A percentile compares a stretch with the other conserved stretches of the same genome.
Evolutionary conservation across 345 rosid species (phyloP).

Genomic region (Linum lewisii): DNA sequence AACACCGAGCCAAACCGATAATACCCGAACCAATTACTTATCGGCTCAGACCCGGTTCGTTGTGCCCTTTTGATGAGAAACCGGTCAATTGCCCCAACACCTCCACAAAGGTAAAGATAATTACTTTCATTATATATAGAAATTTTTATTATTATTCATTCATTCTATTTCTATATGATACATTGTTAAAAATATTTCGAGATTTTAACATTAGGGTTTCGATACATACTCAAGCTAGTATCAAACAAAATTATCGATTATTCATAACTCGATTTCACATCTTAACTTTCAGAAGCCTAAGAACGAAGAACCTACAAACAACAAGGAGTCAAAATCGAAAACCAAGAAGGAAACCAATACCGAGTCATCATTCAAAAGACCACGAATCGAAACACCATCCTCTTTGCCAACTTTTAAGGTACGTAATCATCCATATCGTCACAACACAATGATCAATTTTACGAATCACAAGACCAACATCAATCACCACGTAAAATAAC

Average conservation of each 20-base stretch:
- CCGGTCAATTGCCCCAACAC: conserved; percentile 15
- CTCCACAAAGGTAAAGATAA: conserved; percentile 9
- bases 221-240: too few relatives aligned
- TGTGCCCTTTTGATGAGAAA: conserved; percentile 26
- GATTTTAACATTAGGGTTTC: too few relatives aligned
- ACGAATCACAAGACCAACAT: too few relatives aligned
- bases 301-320: conserved; percentile 7
- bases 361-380: conserved; percentile 21
- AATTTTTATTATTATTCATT: too few relatives aligned
- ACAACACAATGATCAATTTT: not conserved
- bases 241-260: not conserved
- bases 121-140: too few relatives aligned
- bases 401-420: conserved; percentile 29
- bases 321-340: conserved; percentile 9
- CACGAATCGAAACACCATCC: conserved; percentile 26
- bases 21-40: conserved; percentile 1
- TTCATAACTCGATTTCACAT: not conserved
- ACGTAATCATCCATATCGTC: not conserved
- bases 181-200: too few relatives aligned
- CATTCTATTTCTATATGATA: too few relatives aligned
- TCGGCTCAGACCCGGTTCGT: conserved; percentile 17
- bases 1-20: not conserved
- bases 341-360: conserved; percentile 14
- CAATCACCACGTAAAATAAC: too few relatives aligned
- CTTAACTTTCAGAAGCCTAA: not conserved